Percentiles rank a stretch among this genome's conserved stretches.
These are phyloP conservation scores for Wakefieldia striispora DNA, from an alignment of 768 basidiomycete genomes.

Conservation along the genomic window DNA sequence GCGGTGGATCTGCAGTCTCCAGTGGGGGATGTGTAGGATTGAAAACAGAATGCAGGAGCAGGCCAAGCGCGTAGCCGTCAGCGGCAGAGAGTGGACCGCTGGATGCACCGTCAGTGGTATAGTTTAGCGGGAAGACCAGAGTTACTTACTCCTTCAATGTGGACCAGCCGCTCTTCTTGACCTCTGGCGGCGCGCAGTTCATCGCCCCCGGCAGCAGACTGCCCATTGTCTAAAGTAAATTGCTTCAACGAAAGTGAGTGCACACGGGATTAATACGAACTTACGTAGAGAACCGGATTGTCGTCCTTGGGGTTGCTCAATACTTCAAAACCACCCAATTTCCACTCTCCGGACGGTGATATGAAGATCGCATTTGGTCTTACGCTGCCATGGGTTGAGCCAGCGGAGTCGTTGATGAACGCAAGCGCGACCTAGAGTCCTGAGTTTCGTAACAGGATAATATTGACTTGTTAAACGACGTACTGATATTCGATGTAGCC, in stretches of 20 bases:
- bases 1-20: constrained; percentile 65
- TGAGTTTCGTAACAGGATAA: neutral
- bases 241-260: constrained; percentile 3
- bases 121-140: neutral
- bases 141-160: constrained; percentile 69
- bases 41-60: constrained; percentile 84
- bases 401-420: constrained; percentile 83
- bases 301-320: constrained; percentile 83
- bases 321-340: constrained; percentile 91
- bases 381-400: constrained; percentile 82
- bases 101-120: neutral
- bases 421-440: constrained; percentile 71
- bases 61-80: constrained; percentile 86
- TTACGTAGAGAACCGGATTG: constrained; percentile 74
- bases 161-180: constrained; percentile 85
- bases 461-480: constrained; percentile 12
- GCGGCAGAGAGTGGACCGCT: constrained; percentile 58
- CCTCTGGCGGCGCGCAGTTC: constrained; percentile 74
- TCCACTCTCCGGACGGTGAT: constrained; percentile 95
- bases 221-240: constrained; percentile 57
- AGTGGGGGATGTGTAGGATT: constrained; percentile 79
- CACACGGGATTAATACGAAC: constrained; percentile 23
- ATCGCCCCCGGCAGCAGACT: constrained; percentile 60
- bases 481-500: constrained; percentile 85
- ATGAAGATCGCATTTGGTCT: constrained; percentile 79